Evolutionary conservation across 2,329 filamentous ascomycete genomes (phyloP).

Genomic region (Macrophomina pseudophaseolina): DNA sequence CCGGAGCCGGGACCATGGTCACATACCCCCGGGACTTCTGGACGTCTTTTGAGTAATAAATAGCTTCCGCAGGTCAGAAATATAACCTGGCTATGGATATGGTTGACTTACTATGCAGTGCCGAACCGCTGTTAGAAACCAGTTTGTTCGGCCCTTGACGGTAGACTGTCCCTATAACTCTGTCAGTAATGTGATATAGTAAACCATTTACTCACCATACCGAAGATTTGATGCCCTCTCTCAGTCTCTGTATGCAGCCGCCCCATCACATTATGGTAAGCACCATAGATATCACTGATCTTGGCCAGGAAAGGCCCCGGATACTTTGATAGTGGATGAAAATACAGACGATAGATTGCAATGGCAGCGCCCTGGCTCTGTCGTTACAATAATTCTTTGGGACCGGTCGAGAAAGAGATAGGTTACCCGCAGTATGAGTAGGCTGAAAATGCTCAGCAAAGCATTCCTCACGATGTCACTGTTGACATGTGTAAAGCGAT

Average conservation of each 20-base stretch:
- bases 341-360: slow-evolving; percentile 44
- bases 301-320: slow-evolving; percentile 48
- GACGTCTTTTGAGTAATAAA: neutral
- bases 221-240: slow-evolving; percentile 72
- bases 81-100: no score
- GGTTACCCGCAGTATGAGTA: no score
- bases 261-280: slow-evolving; percentile 74
- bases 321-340: slow-evolving; percentile 51
- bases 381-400: no score
- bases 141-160: neutral
- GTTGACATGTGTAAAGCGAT: no score
- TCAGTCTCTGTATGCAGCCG: slow-evolving; percentile 76
- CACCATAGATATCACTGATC: slow-evolving; percentile 40
- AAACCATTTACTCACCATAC: slow-evolving; percentile 40
- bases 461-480: no score
- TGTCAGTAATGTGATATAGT: no score
- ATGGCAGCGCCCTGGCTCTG: no score
- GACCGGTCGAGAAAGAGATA: no score
- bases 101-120: neutral
- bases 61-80: neutral
- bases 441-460: no score
- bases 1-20: neutral
- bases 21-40: neutral
- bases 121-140: neutral
- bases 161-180: neutral